A percentile compares a stretch with the other conserved stretches of the same genome.
phyloP scores from a whole-genome alignment of 2,329 filamentous ascomycete species.

The Tolypocladium ovalisporum region DNA sequence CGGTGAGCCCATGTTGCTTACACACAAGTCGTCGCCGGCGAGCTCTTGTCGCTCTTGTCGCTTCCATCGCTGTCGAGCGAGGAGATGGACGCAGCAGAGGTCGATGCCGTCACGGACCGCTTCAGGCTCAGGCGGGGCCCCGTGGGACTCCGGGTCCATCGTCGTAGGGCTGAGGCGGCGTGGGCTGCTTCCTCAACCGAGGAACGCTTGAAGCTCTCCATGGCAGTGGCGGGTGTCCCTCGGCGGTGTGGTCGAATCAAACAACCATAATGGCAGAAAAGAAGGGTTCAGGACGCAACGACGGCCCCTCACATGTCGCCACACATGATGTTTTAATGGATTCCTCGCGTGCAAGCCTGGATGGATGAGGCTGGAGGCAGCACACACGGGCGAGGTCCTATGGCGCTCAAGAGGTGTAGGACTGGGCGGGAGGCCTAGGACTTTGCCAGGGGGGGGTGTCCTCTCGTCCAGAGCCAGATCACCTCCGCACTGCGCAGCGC shows the following conservation, averaged over 20 bases:
- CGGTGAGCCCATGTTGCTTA: neutral
- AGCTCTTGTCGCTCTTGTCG: neutral
- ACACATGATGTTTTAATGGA: neutral
- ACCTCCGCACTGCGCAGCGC: neutral
- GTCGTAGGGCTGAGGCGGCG: slow-evolving; percentile 4
- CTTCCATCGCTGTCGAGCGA: slow-evolving; percentile 5
- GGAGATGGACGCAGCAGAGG: slow-evolving; percentile 1
- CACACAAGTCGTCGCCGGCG: slow-evolving; percentile 4
- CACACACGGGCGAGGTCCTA: neutral
- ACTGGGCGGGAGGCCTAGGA: neutral
- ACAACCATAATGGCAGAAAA: neutral
- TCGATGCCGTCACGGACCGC: slow-evolving; percentile 2
- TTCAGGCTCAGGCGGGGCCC: slow-evolving; percentile 4
- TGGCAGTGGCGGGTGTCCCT: neutral
- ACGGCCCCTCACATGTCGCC: neutral
- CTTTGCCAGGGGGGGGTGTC: neutral
- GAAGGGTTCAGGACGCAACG: neutral
- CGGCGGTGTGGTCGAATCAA: neutral
- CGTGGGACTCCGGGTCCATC: slow-evolving; percentile 4
- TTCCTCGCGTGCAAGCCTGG: neutral
- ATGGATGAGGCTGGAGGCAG: neutral
- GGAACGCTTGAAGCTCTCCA: slow-evolving; percentile 4
- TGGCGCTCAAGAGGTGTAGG: neutral
- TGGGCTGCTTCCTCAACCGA: slow-evolving; percentile 7
- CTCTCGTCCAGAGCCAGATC: neutral